Evolutionary conservation across 352 stramenopile genomes (phyloP), one percentile per base, ranked within the genome.

Genomic region (Thalassiosira exigua): DNA sequence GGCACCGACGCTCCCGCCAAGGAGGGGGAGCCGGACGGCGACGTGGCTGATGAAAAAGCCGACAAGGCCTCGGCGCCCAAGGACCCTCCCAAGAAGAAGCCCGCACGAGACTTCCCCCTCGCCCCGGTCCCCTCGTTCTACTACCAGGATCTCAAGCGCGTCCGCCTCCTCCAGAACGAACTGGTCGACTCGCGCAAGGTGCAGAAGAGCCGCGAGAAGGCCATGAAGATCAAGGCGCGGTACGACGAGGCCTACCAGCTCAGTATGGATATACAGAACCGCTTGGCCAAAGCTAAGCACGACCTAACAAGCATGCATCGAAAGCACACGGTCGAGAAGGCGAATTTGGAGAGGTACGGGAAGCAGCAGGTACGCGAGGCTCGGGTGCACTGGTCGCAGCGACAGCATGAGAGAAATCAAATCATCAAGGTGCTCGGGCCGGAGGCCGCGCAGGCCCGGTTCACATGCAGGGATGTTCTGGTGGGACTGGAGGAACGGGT

Each of bases 101-200:
- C 59, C 69, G 78, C 33, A 41, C 78, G 53, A 36, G 78, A 0
- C 21, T 91, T 62, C 51, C 79, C 78, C 9, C 27, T 89, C 9
- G 58, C 53, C 32, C 74, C 87, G 27, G 73, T 85, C 29, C 87
- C 87, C 39, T 90, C 82, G 7, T 92, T 92, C 50, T 62, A 86
- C 59, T 70, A 89, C 7, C 82, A 90, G 70, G 87, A 93, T 74
- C 60, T 89, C 24, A 52, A 73, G 26, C 66, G 85, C 7, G 79
- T 91, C 17, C 44, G 41, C 57, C 65, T 72, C 19, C 42, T 82
- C 48, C 75, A 82, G 57, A 72, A 51, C 2, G 75, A 82, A 69
- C 58, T 78, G 19, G 56, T 75, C 21, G 67, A 68, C 44, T 70
- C 46, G 4, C 26, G 44, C 22, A 36, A 75, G 1, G 21, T 78